Percentiles rank a stretch among this genome's conserved stretches.
phyloP scores from a whole-genome alignment of 1,284 basidiomycete species.

The Schizophyllum commune region DNA sequence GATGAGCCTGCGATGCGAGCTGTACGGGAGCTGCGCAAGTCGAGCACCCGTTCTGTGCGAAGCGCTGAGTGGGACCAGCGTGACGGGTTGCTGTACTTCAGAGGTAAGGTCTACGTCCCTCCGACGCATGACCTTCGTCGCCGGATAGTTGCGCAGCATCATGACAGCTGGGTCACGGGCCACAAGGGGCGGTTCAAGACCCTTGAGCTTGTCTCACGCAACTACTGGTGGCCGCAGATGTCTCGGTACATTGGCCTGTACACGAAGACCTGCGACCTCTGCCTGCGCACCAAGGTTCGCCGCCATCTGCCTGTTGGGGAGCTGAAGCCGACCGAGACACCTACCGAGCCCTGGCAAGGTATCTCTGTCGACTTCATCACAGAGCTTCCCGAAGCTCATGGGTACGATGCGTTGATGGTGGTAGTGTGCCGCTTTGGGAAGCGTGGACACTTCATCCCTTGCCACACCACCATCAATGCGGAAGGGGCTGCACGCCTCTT shows the following conservation, averaged over 20 bases:
- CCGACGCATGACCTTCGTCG: constrained; percentile 11
- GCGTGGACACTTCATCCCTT: constrained; percentile 20
- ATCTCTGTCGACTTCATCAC: constrained; percentile 30
- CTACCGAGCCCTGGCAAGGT: constrained; percentile 20
- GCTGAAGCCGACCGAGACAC: constrained; percentile 20
- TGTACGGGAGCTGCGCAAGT: no score
- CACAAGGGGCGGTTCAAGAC: constrained; percentile 36
- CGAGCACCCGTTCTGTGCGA: no score
- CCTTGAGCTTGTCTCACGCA: constrained; percentile 21
- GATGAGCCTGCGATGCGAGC: no score
- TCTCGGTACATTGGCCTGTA: constrained; percentile 22
- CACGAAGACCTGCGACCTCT: constrained; percentile 28
- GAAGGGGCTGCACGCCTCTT: constrained; percentile 18
- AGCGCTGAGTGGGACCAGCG: no score
- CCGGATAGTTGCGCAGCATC: constrained; percentile 17
- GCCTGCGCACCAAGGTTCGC: constrained; percentile 27
- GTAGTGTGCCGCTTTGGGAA: constrained; percentile 29
- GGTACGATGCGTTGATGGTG: constrained; percentile 27
- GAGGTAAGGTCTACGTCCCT: constrained; percentile 17
- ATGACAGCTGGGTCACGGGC: constrained; percentile 24
- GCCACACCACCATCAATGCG: constrained; percentile 19
- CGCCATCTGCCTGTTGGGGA: constrained; percentile 13
- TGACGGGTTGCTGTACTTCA: constrained; percentile 9
- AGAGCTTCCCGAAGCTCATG: constrained; percentile 24
- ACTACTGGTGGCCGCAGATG: constrained; percentile 40